These are phyloP conservation scores for Pseudogymnoascus sp. DNA, from an alignment of 2,329 filamentous ascomycete genomes.

Conservation along the genomic window DNA sequence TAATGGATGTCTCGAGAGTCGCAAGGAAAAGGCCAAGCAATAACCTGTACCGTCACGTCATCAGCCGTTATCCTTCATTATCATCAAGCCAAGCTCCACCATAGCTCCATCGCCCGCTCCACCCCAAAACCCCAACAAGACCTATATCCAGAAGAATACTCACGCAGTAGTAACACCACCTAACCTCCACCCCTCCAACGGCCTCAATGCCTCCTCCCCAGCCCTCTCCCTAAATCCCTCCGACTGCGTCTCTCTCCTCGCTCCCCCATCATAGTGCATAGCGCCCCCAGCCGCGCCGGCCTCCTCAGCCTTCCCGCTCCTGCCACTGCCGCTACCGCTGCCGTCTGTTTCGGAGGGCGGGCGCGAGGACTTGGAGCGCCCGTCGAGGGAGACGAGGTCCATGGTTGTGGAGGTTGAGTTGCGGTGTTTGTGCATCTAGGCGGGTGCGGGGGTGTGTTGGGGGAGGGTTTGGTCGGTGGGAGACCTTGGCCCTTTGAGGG, in stretches of 20 bases:
- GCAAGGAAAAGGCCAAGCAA: slow-evolving; percentile 48
- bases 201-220: not conserved
- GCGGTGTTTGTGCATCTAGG: not conserved
- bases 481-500: too few species aligned
- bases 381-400: not conserved
- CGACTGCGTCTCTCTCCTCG: not conserved
- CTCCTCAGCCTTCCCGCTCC: not conserved
- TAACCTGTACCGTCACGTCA: slow-evolving; percentile 30
- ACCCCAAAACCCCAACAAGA: not conserved
- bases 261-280: not conserved
- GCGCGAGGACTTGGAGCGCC: not conserved
- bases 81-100: not conserved
- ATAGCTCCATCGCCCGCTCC: not conserved
- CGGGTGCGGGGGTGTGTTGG: not conserved
- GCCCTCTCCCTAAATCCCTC: not conserved
- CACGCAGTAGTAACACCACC: not conserved
- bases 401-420: not conserved
- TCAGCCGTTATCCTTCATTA: not conserved
- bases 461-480: not conserved
- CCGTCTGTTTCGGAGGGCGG: not conserved
- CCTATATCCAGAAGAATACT: not conserved
- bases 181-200: not conserved
- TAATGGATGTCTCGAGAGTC: slow-evolving; percentile 53
- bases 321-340: not conserved
- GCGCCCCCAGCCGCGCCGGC: not conserved